Base-by-base conservation (phyloP, 257 asterid species). In the Plantago ovata region DNA sequence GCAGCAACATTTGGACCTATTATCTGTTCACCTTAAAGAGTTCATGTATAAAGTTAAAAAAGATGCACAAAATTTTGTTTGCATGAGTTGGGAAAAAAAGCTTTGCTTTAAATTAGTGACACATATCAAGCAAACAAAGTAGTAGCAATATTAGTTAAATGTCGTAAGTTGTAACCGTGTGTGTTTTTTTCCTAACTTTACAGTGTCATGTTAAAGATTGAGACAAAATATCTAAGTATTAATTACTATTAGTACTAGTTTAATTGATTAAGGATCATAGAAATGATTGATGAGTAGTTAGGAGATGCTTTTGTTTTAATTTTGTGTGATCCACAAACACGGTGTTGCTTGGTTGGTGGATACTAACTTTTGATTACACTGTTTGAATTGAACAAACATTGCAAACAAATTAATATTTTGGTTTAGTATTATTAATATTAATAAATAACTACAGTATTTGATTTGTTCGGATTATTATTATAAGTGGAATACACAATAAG, bases 211-310 rank as follows among this genome's bases (percentile, higher is more conserved):
- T n/a, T n/a, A n/a, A n/a, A n/a, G n/a, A 28, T 8, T 1, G 36
- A 28, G 36, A 8, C 36, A 28, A 28, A 28, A 28, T 28, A 28
- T 28, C 36, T n/a, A n/a, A n/a, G n/a, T n/a, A n/a, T n/a, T n/a
- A n/a, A n/a, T n/a, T n/a, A n/a, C n/a, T n/a, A n/a, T n/a, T n/a
- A n/a, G n/a, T n/a, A n/a, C n/a, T n/a, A n/a, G n/a, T n/a, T n/a
- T n/a, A n/a, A n/a, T n/a, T n/a, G n/a, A n/a, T 68, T 57, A 40
- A 53, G 56, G n/a, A n/a, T n/a, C 56, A 21, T 21, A 18, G 44
- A 46, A 65, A 76, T 76, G 73, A 76, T 76, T 76, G 67, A 66
- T 76, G 67, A 66, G 70, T 69, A 20, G 78, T 64, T 76, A 65
- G 70, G 70, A 57, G 62, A 56, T 56, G 50, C 62, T 56, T 56